A percentile compares a stretch with the other conserved stretches of the same genome.
These are phyloP conservation scores for Juglanconis oblonga DNA, from an alignment of 2,329 filamentous ascomycete genomes.

Conservation along the genomic window DNA sequence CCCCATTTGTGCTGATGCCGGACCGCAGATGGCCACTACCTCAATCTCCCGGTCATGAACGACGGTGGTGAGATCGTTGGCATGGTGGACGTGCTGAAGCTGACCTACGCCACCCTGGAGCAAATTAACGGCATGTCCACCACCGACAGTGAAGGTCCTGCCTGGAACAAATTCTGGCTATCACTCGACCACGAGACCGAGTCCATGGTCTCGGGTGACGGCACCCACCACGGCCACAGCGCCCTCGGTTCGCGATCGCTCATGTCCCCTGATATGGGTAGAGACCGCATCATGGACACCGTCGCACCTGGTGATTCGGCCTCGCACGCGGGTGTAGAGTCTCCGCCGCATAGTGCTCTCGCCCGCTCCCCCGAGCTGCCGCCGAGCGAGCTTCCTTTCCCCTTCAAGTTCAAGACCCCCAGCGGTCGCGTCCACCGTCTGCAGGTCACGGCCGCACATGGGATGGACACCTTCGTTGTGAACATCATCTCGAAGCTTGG, in stretches of 20 bases:
- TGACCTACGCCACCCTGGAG: constrained; percentile 96
- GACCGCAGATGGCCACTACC: constrained; percentile 83
- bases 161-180: constrained; percentile 99
- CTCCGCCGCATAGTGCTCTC: constrained; percentile 64
- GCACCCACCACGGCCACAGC: constrained; percentile 65
- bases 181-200: constrained; percentile 93
- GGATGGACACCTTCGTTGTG: constrained; percentile 74
- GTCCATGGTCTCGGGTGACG: constrained; percentile 92
- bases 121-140: constrained; percentile 95
- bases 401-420: constrained; percentile 99
- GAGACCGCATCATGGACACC: constrained; percentile 74
- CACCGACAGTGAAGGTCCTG: constrained; percentile 85
- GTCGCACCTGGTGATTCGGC: constrained; percentile 92
- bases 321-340: constrained; percentile 82
- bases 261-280: constrained; percentile 74
- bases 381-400: constrained; percentile 74
- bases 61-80: constrained; percentile 95
- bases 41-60: constrained; percentile 98
- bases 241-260: constrained; percentile 70
- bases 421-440: constrained; percentile 91
- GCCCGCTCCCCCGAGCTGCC: constrained; percentile 51
- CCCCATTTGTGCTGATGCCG: constrained; percentile 15
- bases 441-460: constrained; percentile 77
- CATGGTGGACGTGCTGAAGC: constrained; percentile 98
- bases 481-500: constrained; percentile 84